These are phyloP conservation scores for Phialocephala subalpina DNA, from an alignment of 2,329 filamentous ascomycete species.

Conservation along the genomic window DNA sequence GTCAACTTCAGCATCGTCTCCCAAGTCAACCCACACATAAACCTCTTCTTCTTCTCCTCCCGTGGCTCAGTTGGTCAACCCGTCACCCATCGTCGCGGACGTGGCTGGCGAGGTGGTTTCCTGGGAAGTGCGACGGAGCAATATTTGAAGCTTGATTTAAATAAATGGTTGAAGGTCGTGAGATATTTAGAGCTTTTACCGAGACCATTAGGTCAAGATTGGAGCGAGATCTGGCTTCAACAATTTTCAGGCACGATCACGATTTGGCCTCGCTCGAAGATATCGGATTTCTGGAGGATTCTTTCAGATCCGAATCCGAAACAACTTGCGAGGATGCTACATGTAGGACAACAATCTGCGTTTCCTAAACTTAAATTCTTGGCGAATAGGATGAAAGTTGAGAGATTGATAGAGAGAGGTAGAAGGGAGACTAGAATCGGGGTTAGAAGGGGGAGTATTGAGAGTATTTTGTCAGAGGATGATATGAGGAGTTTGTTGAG, in stretches of 20 bases:
- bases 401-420: conserved; percentile 71
- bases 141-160: conserved; percentile 94
- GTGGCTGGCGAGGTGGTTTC: conserved; percentile 96
- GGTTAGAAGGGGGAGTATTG: conserved; percentile 59
- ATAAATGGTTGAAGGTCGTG: conserved; percentile 96
- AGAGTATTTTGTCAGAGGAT: conserved; percentile 68
- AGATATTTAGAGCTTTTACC: conserved; percentile 92
- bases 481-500: conserved; percentile 60
- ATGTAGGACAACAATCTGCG: conserved; percentile 85
- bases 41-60: conserved; percentile 98
- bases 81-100: conserved; percentile 90
- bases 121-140: conserved; percentile 92
- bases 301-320: conserved; percentile 81
- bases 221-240: conserved; percentile 96
- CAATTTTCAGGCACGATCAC: conserved; percentile 94
- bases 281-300: conserved; percentile 86
- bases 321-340: conserved; percentile 86
- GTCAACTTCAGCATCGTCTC: conserved; percentile 94
- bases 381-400: conserved; percentile 84
- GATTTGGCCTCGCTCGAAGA: conserved; percentile 86
- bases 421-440: conserved; percentile 60
- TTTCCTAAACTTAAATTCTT: conserved; percentile 95
- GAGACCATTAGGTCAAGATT: conserved; percentile 90
- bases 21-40: conserved; percentile 96
- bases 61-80: conserved; percentile 90